Evolutionary conservation across 345 rosid genomes (phyloP), one percentile per base, ranked within the genome.

Genomic region (Gossypium bickii): DNA sequence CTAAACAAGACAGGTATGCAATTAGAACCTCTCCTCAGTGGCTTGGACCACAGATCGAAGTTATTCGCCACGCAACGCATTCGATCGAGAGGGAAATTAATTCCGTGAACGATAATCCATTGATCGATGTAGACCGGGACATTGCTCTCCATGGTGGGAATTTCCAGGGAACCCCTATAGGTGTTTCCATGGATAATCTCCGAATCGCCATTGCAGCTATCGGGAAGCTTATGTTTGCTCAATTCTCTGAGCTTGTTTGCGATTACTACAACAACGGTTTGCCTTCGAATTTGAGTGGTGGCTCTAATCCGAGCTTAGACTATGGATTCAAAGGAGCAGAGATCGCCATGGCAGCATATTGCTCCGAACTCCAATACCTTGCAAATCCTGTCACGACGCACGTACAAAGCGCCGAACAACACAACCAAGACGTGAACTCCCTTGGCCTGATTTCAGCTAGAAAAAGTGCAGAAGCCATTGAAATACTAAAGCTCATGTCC

Each of bases 321-420:
- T 86, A 86, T 18, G 89, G 89, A 7, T 76, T 86, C 70, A 86
- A 86, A 78, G 89, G 89, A 0, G 89, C 86, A 2, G 89, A 86
- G 62, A 79, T 84, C 10, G 87, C 86, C 29, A 86, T 86, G 89
- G 87, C 86, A 3, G 58, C 87, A 0, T 84, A 86, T 60, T 84
- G 89, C 70, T 86, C 89, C 0, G 89, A 86, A 82, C 89, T 86
- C 9, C 89, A 84, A 71, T 86, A 71, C 83, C 77, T 84, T 52
- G 87, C 83, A 3, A 86, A 86, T 74, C 89, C 85, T 0, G 86
- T 86, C 52, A 84, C 87, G 2, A 84, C 86, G 10, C 89, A 84
- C 1, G 87, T 82, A 38, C 87, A 86, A 44, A 86, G 86, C 2
- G 87, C 87, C 0, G 89, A 86, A 48, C 89, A 86, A 27, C 89